Base-by-base conservation (phyloP, 345 rosid species). In the Lagerstroemia speciosa region DNA sequence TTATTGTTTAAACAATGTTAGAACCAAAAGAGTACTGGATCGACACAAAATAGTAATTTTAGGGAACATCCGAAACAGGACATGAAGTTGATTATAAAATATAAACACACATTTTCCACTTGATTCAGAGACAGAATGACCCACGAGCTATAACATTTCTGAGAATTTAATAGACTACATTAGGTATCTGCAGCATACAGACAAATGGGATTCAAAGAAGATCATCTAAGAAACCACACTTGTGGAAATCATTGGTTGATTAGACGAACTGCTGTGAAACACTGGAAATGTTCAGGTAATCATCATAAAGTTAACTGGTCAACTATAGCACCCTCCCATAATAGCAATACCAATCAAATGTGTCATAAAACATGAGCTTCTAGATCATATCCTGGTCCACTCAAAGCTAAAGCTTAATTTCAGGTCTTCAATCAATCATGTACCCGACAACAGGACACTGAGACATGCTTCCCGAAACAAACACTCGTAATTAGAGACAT, bases 1-100 rank as follows among this genome's bases (percentile, higher is more conserved):
- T 75, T 79, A 69, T 33, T 40, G 26, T 50, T 62, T 27, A 72
- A 70, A 38, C 43, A 48, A 64, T 1, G 63, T 24, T 38, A 12
- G 57, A 57, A 60, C 17, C 31, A 9, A 11, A 68, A 32, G 30
- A 37, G 30, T 31, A 32, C 9, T 68, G 27, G 55, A 31, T 33
- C 1, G 20, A 43, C 60, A 29, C 24, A n/a, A 40, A 0, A n/a
- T 0, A 57, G n/a, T 1, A 24, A n/a, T n/a, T 58, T 16, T 2
- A 20, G 2, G 33, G 26, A 43, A n/a, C 22, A 38, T 9, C 8
- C 52, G 1, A 20, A 29, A 34, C 22, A 64, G 27, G 10, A 10
- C 69, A 66, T 45, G 32, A 6, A 46, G 29, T 41, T 8, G 38
- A 24, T 20, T 24, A 30, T 14, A 30, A 19, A 20, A 24, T 11